phyloP scores from a whole-genome alignment of 1,284 basidiomycete species.

The Cryptococcus sp. region DNA sequence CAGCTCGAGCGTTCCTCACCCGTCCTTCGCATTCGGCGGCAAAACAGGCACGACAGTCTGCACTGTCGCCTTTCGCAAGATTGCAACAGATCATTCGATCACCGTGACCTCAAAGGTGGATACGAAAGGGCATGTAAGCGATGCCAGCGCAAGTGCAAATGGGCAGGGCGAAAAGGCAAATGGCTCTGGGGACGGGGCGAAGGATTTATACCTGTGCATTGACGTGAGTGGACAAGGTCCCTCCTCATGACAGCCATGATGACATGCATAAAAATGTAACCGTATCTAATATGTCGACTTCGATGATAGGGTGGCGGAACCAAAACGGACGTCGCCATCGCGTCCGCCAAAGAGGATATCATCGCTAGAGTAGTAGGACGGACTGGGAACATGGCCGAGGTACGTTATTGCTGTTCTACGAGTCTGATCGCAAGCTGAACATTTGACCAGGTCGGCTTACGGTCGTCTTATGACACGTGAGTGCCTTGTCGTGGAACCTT shows the following conservation, averaged over 20 bases:
- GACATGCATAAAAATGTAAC: too few relatives aligned
- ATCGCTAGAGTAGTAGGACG: conserved; percentile 28
- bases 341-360: conserved; percentile 14
- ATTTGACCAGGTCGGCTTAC: conserved; percentile 21
- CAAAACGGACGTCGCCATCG: conserved; percentile 38
- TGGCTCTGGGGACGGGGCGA: background rate
- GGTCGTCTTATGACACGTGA: conserved; percentile 28
- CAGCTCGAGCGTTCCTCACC: conserved; percentile 52
- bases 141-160: background rate
- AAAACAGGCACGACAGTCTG: conserved; percentile 49
- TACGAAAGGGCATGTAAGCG: background rate
- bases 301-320: conserved; percentile 35
- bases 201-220: conserved; percentile 28
- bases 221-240: conserved; percentile 27
- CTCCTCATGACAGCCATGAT: too few relatives aligned
- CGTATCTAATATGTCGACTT: background rate
- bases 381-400: conserved; percentile 42
- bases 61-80: conserved; percentile 51
- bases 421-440: background rate
- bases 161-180: background rate
- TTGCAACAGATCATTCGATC: conserved; percentile 1
- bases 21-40: conserved; percentile 52
- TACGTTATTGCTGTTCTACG: background rate
- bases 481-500: background rate
- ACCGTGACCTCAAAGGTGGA: background rate